A percentile compares a stretch with the other conserved stretches of the same genome.
Conservation (phyloP, 208 protist genomes). For the Polymyxa betae region DNA sequence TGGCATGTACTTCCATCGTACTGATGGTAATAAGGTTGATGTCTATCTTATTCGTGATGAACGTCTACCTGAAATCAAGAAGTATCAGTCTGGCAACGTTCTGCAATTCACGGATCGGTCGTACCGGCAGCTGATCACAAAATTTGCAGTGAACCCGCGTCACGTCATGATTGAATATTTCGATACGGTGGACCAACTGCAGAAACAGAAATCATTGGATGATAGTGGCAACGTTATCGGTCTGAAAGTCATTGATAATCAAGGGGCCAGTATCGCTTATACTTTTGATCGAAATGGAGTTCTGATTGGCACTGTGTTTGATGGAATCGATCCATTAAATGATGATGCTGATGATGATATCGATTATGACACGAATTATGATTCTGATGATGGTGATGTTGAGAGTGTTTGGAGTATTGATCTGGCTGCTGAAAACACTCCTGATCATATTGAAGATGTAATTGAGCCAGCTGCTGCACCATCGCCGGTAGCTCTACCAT, state of each 20-base stretch:
- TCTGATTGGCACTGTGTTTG: not conserved
- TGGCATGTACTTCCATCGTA: not conserved
- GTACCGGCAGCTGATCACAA: conserved; percentile 22
- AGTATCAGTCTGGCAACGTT: not conserved
- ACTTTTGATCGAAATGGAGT: not conserved
- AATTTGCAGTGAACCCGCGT: conserved; percentile 15
- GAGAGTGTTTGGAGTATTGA: not conserved
- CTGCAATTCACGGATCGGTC: conserved; percentile 31
- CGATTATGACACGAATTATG: not conserved
- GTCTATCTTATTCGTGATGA: conserved; percentile 8
- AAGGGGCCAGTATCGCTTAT: not conserved
- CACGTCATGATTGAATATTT: not conserved
- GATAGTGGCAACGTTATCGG: conserved; percentile 31
- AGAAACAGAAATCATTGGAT: not conserved
- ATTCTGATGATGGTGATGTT: not conserved
- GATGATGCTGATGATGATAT: conserved; percentile 19
- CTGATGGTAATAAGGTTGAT: not conserved
- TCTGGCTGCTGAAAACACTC: no score
- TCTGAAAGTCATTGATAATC: not conserved
- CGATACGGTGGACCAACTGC: not conserved
- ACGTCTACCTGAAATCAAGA: not conserved
- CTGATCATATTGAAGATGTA: no score
- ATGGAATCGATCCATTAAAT: not conserved
- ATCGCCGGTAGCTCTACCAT: no score
- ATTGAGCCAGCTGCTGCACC: no score